Evolutionary conservation across 768 basidiomycete species (phyloP).

Genomic region (Rhodosporidiobolus sp.): DNA sequence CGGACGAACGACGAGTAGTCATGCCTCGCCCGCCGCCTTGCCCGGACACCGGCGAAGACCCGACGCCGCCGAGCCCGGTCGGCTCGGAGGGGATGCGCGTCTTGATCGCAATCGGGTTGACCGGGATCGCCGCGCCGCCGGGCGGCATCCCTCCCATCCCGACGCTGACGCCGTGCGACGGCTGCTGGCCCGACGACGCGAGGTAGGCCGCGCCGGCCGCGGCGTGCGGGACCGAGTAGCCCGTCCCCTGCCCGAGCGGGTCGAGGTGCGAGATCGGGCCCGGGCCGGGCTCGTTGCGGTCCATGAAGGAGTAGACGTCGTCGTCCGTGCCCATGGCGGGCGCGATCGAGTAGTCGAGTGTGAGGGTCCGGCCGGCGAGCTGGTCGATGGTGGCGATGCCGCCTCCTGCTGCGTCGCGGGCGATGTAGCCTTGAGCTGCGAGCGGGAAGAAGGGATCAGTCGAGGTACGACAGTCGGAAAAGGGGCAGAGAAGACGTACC

Average conservation of each 20-base stretch:
- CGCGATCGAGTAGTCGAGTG: conserved; percentile 29
- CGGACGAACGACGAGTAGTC: neutral
- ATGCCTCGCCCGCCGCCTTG: neutral
- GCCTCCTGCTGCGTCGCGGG: conserved; percentile 25
- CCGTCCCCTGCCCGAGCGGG: neutral
- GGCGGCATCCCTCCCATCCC: neutral
- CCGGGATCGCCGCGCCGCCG: neutral
- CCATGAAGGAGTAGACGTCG: conserved; percentile 33
- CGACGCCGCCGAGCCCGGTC: neutral
- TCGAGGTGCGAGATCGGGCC: neutral
- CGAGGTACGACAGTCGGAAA: too few relatives aligned
- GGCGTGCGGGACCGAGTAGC: too few relatives aligned
- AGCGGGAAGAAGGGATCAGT: neutral
- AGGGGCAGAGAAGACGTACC: neutral
- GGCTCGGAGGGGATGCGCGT: neutral
- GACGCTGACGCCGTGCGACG: too few relatives aligned
- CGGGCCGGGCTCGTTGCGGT: conserved; percentile 7
- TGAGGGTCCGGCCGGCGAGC: conserved; percentile 34
- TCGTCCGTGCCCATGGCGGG: conserved; percentile 33
- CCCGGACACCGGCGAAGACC: neutral
- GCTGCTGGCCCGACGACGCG: neutral
- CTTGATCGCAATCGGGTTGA: neutral
- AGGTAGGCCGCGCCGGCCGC: neutral
- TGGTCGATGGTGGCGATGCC: conserved; percentile 35
- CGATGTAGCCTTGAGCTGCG: conserved; percentile 35